Evolutionary conservation across 1,139 yeast species (phyloP).

Genomic region (Torulaspora pretoriensis): DNA sequence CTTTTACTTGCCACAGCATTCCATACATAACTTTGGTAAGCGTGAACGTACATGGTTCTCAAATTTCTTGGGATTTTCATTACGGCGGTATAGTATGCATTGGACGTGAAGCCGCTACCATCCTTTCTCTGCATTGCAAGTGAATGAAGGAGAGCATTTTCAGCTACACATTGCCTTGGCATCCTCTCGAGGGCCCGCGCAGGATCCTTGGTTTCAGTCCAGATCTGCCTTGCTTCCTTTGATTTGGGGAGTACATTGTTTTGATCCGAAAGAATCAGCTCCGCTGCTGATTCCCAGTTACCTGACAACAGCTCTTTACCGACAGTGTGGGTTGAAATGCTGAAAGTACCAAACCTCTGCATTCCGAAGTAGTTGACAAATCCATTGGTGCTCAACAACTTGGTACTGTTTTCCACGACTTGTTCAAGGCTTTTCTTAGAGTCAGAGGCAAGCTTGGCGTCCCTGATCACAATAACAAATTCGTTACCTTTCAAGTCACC

Average conservation of each 20-base stretch:
- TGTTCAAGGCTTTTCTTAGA: constrained; percentile 35
- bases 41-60: constrained; percentile 93
- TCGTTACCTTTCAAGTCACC: constrained; percentile 90
- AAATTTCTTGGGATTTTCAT: constrained; percentile 89
- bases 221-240: constrained; percentile 70
- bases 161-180: constrained; percentile 90
- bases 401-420: constrained; percentile 50
- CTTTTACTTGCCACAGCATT: constrained; percentile 79
- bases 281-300: constrained; percentile 78
- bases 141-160: constrained; percentile 61
- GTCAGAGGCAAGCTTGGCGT: constrained; percentile 43
- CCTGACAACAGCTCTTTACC: constrained; percentile 69
- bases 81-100: constrained; percentile 68
- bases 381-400: constrained; percentile 61
- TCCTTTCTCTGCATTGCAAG: constrained; percentile 47
- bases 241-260: constrained; percentile 80
- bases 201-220: constrained; percentile 76
- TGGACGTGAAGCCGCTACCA: constrained; percentile 45
- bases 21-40: constrained; percentile 96
- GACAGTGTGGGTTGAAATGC: constrained; percentile 81
- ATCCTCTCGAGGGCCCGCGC: constrained; percentile 58
- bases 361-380: constrained; percentile 92
- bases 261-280: constrained; percentile 77
- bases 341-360: constrained; percentile 96
- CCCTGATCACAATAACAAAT: constrained; percentile 77